Base-by-base conservation (phyloP, 2,329 filamentous ascomycete genomes). In the Plenodomus biglobosus region DNA sequence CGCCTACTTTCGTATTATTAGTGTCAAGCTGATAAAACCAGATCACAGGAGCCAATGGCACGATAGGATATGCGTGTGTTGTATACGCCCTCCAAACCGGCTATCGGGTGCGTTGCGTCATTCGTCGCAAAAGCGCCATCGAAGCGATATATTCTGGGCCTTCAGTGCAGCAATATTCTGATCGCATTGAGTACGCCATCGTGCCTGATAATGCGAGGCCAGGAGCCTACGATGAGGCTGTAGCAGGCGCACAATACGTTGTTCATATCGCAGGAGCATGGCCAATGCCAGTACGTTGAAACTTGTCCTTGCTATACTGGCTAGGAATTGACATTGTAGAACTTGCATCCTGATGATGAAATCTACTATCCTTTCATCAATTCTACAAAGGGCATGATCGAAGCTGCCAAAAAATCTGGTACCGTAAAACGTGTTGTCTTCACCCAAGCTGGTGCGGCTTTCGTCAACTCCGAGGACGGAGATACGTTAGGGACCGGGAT, bases 21-120 rank as follows among this genome's bases (percentile, higher is more conserved):
- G 13, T 8, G 19, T 7, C 1, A 18, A 15, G 17, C 44, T 59
- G 20, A 58, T 38, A 8, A 27, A 16, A 8, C 2, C 39, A 71
- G 68, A 64, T 71, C 11, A 71, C 68, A 3, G 68, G 68, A 24
- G 64, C 65, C 30, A 71, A 71, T 40, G 66, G 68, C 32, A 68
- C 64, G 3, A 70, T 70, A 20, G 68, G 68, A 11, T 70, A 69
- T 39, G 59, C 59, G 10, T 66, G 58, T 36, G 55, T 60, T 3
- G 40, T 66, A 1, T 54, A 68, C 37, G 66, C 66, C 5, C 48
- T 70, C 1, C 51, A 54, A 3, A 52, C 17, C 2, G 63, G 64
- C 13, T 69, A 69, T 41, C 61, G 61, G 8, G 68, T 71, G 8
- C 66, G 66, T 13, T 70, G 66, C 45, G 55, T 71, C 27, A 60